Evolutionary conservation across 2,329 filamentous ascomycete genomes (phyloP).

Genomic region (Verticillium zaregamsianum): DNA sequence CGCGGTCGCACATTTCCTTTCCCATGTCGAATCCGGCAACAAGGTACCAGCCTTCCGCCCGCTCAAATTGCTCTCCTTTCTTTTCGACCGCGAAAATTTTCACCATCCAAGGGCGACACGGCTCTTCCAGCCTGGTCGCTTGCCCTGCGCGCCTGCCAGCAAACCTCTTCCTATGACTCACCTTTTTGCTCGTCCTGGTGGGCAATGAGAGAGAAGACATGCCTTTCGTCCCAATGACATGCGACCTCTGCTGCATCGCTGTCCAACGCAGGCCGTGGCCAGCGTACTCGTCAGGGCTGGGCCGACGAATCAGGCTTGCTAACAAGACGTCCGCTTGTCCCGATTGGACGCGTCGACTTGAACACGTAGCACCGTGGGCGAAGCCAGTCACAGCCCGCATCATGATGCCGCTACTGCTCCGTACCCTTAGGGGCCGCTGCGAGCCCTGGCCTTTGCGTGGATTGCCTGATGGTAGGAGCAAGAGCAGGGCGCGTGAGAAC

Average conservation of each 20-base stretch:
- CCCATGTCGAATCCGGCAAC: slow-evolving; percentile 3
- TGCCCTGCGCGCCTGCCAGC: neutral
- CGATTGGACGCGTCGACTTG: neutral
- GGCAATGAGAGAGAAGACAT: neutral
- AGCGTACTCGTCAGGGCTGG: slow-evolving; percentile 20
- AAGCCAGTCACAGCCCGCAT: neutral
- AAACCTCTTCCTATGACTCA: slow-evolving; percentile 8
- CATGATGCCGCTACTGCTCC: neutral
- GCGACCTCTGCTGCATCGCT: slow-evolving; percentile 12
- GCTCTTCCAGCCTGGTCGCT: neutral
- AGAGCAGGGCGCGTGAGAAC: neutral
- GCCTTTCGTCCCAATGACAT: slow-evolving; percentile 10
- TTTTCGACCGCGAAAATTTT: slow-evolving; percentile 10
- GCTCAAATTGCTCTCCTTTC: slow-evolving; percentile 11
- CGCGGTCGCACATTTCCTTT: slow-evolving; percentile 1
- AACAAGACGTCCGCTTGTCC: slow-evolving; percentile 11
- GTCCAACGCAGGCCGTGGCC: slow-evolving; percentile 17
- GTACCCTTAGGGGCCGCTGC: neutral
- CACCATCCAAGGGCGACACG: slow-evolving; percentile 6
- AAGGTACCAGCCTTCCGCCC: slow-evolving; percentile 4
- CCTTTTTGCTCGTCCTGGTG: slow-evolving; percentile 1
- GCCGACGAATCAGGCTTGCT: slow-evolving; percentile 20
- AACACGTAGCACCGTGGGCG: neutral
- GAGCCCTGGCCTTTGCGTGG: neutral
- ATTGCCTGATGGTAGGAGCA: neutral